Conservation (phyloP, 2,329 filamentous ascomycete genomes). For the Calonectria hawksworthii region DNA sequence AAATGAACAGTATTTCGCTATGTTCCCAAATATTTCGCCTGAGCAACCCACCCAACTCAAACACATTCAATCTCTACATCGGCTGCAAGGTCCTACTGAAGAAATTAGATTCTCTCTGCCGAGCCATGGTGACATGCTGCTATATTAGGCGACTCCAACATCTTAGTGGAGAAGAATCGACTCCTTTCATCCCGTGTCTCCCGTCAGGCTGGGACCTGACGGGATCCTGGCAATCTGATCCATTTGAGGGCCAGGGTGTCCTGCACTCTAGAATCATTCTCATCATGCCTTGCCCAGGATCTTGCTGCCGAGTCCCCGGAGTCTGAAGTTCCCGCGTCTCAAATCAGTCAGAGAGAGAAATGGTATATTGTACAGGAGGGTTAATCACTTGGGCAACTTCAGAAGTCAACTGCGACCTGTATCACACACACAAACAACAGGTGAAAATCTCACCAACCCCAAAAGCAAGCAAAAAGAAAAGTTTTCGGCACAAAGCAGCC, state of each 20-base stretch:
- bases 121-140: not conserved
- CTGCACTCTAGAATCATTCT: not conserved
- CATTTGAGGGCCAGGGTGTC: conserved; percentile 8
- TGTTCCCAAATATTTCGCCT: not conserved
- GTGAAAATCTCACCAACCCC: not conserved
- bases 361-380: not conserved
- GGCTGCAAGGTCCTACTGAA: not conserved
- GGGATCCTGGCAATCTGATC: conserved; percentile 18
- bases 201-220: not conserved
- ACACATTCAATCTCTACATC: not conserved
- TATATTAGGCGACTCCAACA: not conserved
- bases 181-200: conserved; percentile 24
- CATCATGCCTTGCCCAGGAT: not conserved
- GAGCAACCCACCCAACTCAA: not conserved
- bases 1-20: not conserved
- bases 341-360: not conserved
- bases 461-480: not conserved
- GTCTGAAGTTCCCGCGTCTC: conserved; percentile 18
- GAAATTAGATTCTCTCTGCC: not conserved
- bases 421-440: not conserved
- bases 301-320: not conserved
- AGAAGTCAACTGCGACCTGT: not conserved
- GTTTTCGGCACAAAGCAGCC: not conserved
- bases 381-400: not conserved
- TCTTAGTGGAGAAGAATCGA: conserved; percentile 2